These are phyloP conservation scores for Xylaria sp. DNA, from an alignment of 2,329 filamentous ascomycete species.

Conservation along the genomic window DNA sequence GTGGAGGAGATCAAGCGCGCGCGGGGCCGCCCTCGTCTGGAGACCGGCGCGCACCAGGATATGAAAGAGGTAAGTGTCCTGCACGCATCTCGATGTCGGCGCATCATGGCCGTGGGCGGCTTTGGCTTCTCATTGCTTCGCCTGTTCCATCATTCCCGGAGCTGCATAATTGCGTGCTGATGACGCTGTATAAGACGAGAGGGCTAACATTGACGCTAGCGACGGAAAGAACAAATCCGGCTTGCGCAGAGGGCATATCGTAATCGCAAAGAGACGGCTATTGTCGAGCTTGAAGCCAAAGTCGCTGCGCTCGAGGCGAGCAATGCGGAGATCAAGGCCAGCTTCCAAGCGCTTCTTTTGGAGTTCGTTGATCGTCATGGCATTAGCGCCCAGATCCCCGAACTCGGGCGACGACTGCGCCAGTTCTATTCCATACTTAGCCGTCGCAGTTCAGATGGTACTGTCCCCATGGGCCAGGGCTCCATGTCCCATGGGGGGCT, in stretches of 20 bases:
- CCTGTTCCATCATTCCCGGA: not conserved
- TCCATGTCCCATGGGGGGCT: constrained; percentile 12
- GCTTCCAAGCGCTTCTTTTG: constrained; percentile 59
- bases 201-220: constrained; percentile 41
- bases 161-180: not conserved
- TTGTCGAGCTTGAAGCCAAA: constrained; percentile 64
- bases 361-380: constrained; percentile 55
- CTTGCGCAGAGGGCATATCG: constrained; percentile 82
- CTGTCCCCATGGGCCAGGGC: constrained; percentile 30
- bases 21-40: constrained; percentile 68
- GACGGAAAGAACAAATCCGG: constrained; percentile 80
- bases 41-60: constrained; percentile 76
- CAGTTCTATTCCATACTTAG: constrained; percentile 54
- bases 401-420: constrained; percentile 54
- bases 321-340: constrained; percentile 68
- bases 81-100: constrained; percentile 2
- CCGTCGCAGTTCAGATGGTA: constrained; percentile 42
- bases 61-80: constrained; percentile 38
- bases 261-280: constrained; percentile 76
- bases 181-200: not conserved
- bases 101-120: not conserved
- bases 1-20: constrained; percentile 53
- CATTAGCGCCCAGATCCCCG: constrained; percentile 51
- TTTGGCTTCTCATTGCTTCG: too few species aligned
- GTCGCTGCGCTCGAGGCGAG: constrained; percentile 63